Evolutionary conservation across 257 asterid genomes (phyloP).

Genomic region (Solanum pinnatisectum): DNA sequence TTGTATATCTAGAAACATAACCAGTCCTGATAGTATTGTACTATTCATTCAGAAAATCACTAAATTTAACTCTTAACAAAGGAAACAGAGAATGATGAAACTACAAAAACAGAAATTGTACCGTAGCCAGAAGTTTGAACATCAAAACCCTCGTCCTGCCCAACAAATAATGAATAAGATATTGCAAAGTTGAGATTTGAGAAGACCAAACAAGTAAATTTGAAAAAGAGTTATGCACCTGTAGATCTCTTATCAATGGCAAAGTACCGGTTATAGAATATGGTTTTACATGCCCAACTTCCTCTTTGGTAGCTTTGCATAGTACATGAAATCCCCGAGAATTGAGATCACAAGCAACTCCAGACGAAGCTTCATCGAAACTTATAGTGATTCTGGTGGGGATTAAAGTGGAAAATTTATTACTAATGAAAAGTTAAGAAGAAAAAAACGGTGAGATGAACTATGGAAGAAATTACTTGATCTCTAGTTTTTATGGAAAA

Average conservation of each 20-base stretch:
- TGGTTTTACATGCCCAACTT: conserved; percentile 86
- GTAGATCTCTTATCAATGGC: conserved; percentile 89
- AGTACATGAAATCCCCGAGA: conserved; percentile 81
- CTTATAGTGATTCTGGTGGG: conserved; percentile 49
- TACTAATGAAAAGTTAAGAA: not conserved
- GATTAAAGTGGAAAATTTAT: not conserved
- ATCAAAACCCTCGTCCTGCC: conserved; percentile 94
- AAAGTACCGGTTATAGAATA: conserved; percentile 91
- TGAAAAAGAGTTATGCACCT: conserved; percentile 36
- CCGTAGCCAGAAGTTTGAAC: conserved; percentile 97
- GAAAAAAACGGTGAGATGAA: not conserved
- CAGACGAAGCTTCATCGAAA: conserved; percentile 62
- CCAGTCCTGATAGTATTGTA: not conserved
- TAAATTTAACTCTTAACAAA: not conserved
- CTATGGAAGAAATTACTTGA: not conserved
- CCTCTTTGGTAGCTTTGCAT: conserved; percentile 93
- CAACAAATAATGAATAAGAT: not conserved
- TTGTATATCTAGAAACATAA: not conserved
- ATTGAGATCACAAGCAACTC: conserved; percentile 95
- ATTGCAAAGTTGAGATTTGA: not conserved
- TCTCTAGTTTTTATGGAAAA: not conserved
- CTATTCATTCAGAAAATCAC: not conserved
- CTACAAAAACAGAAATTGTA: conserved; percentile 18
- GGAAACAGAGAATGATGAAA: not conserved
- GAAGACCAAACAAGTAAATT: not conserved